These are phyloP conservation scores for Eucalyptus regnans DNA, from an alignment of 345 rosid species.

Conservation along the genomic window DNA sequence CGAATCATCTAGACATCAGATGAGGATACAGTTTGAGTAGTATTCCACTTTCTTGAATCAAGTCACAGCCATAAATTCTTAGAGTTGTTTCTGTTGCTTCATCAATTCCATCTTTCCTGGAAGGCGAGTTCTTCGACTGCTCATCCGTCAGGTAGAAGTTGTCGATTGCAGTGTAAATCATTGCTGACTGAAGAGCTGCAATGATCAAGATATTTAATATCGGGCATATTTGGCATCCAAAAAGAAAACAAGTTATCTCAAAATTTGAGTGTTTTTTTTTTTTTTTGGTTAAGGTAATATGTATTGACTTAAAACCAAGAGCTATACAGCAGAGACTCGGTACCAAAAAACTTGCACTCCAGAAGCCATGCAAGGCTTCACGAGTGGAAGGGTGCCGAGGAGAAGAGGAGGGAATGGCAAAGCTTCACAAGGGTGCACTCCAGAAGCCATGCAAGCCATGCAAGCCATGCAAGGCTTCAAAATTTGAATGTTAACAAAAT, in stretches of 20 bases:
- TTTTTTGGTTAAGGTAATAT: no score
- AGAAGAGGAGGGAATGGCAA: no score
- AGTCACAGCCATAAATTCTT: constrained; percentile 89
- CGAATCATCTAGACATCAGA: neutral
- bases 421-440: no score
- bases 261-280: neutral
- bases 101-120: constrained; percentile 86
- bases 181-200: neutral
- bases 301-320: no score
- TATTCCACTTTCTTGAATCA: constrained; percentile 87
- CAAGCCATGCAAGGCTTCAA: no score
- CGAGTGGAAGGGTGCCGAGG: no score
- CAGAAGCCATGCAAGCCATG: no score
- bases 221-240: neutral
- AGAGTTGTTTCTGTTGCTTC: constrained; percentile 64
- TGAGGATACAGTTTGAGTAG: constrained; percentile 68
- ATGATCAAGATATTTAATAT: neutral
- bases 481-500: neutral
- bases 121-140: constrained; percentile 57
- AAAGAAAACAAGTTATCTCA: neutral
- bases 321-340: no score
- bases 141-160: constrained; percentile 81
- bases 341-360: no score
- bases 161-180: constrained; percentile 92
- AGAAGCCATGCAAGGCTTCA: no score